phyloP scores from a whole-genome alignment of 345 rosid genomes.

The Corchorus capsularis region DNA sequence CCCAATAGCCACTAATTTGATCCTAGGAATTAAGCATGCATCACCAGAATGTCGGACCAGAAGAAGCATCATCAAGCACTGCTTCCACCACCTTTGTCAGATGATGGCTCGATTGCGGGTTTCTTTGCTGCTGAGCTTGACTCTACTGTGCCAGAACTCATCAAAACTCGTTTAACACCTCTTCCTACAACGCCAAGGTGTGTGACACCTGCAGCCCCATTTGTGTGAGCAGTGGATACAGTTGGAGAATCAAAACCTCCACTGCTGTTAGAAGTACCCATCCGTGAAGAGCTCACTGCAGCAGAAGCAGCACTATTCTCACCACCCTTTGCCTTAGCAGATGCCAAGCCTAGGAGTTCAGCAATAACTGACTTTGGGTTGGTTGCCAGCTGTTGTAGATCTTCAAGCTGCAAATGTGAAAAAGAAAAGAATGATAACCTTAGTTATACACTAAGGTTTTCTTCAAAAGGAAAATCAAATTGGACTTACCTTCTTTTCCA shows the following conservation, averaged over 20 bases:
- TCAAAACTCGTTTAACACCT: slow-evolving; percentile 85
- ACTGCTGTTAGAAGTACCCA: slow-evolving; percentile 45
- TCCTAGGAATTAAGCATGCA: background rate
- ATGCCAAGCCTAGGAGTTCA: slow-evolving; percentile 68
- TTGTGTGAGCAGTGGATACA: slow-evolving; percentile 77
- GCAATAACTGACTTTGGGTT: slow-evolving; percentile 72
- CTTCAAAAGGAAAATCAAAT: background rate
- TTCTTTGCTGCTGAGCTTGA: slow-evolving; percentile 64
- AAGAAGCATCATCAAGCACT: slow-evolving; percentile 29
- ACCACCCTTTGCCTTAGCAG: slow-evolving; percentile 47
- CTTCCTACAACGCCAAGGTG: slow-evolving; percentile 91
- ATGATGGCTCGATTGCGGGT: slow-evolving; percentile 40
- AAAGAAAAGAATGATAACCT: slow-evolving; percentile 5
- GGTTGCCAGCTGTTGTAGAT: slow-evolving; percentile 66
- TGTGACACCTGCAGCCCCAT: slow-evolving; percentile 62
- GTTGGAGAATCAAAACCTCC: slow-evolving; percentile 66
- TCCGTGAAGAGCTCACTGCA: slow-evolving; percentile 58
- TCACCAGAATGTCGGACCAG: background rate
- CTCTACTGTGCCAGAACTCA: slow-evolving; percentile 43
- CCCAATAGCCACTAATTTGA: background rate
- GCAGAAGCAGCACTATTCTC: slow-evolving; percentile 43
- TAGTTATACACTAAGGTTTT: background rate
- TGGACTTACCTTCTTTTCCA: slow-evolving; percentile 80
- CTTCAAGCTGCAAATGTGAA: slow-evolving; percentile 73
- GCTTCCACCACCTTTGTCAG: slow-evolving; percentile 58